Evolutionary conservation across 1,284 basidiomycete genomes (phyloP).

Genomic region (Stygiomarasmius scandens): DNA sequence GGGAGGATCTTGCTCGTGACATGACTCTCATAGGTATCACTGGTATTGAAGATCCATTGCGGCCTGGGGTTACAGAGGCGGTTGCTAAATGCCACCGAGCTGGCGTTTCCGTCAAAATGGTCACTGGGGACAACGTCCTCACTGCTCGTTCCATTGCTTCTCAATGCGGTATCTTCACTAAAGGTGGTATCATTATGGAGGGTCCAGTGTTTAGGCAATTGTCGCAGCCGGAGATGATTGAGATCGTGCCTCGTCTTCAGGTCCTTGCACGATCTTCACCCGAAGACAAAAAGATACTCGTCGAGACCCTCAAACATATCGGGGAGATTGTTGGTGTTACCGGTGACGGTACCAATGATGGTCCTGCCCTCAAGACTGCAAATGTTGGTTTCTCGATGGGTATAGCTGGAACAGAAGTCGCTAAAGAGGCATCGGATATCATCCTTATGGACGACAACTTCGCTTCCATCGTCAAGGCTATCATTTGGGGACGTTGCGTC

Average conservation of each 20-base stretch:
- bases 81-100: constrained; percentile 86
- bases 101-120: constrained; percentile 98
- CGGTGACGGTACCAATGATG: constrained; percentile 98
- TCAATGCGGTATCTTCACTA: constrained; percentile 93
- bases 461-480: constrained; percentile 92
- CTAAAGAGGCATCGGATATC: constrained; percentile 98
- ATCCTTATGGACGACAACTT: constrained; percentile 99
- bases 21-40: constrained; percentile 87
- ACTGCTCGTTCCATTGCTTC: constrained; percentile 92
- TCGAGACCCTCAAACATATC: constrained; percentile 84
- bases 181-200: constrained; percentile 96
- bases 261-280: constrained; percentile 95
- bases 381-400: constrained; percentile 98
- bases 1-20: constrained; percentile 70
- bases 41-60: constrained; percentile 96
- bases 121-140: constrained; percentile 96
- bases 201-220: constrained; percentile 80
- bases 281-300: constrained; percentile 94
- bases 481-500: constrained; percentile 99
- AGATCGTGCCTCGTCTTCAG: constrained; percentile 71
- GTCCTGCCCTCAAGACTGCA: constrained; percentile 93
- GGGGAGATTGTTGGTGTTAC: constrained; percentile 97
- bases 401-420: constrained; percentile 97
- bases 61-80: constrained; percentile 86
- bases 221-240: constrained; percentile 55